Conservation (phyloP, 345 rosid species). For the Alliaria petiolata region DNA sequence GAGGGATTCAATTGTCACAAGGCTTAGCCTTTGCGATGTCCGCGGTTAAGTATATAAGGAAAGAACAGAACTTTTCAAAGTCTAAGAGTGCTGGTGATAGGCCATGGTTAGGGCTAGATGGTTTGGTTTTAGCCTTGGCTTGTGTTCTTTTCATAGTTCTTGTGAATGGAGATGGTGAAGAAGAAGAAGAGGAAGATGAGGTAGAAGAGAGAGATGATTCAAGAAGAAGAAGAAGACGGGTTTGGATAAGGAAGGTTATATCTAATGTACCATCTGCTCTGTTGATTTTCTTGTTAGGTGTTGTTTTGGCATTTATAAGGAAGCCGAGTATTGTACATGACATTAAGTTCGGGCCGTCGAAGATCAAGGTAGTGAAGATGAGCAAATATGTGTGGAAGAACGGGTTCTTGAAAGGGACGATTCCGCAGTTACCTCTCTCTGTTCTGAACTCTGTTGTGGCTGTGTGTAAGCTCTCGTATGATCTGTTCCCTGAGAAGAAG, state of each 20-base stretch:
- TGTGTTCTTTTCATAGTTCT: constrained; percentile 60
- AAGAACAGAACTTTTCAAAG: constrained; percentile 57
- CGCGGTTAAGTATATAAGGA: constrained; percentile 66
- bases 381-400: constrained; percentile 60
- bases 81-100: constrained; percentile 54
- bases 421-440: constrained; percentile 80
- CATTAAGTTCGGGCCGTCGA: constrained; percentile 61
- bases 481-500: constrained; percentile 70
- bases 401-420: constrained; percentile 74
- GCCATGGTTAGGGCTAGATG: constrained; percentile 79
- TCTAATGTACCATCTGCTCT: constrained; percentile 65
- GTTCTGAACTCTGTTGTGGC: constrained; percentile 81
- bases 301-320: constrained; percentile 58
- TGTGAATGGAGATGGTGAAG: constrained; percentile 63
- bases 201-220: constrained; percentile 8
- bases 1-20: constrained; percentile 85
- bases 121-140: constrained; percentile 59
- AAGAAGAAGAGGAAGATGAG: constrained; percentile 25
- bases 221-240: constrained; percentile 15
- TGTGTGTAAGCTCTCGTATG: constrained; percentile 72
- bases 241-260: constrained; percentile 34
- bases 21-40: constrained; percentile 77
- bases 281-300: constrained; percentile 63
- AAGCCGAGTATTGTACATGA: constrained; percentile 43
- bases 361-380: constrained; percentile 43